These are phyloP conservation scores for Verruconis gallopava DNA, from an alignment of 2,329 filamentous ascomycete species.

Conservation along the genomic window DNA sequence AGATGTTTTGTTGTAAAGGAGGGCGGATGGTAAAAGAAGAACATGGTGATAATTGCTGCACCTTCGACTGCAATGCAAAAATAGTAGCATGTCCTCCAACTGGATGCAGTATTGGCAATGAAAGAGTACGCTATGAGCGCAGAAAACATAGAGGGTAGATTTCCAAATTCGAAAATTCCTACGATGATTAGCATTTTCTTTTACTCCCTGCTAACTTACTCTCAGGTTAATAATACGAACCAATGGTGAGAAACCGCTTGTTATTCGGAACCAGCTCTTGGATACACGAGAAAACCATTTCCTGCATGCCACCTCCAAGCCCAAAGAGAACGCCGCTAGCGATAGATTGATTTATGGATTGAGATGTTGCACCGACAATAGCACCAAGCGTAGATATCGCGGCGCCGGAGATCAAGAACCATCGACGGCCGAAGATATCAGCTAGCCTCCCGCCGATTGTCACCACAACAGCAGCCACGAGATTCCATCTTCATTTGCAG, in stretches of 20 bases:
- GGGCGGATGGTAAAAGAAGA: constrained; percentile 11
- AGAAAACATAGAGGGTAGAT: constrained; percentile 10
- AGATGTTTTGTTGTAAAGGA: constrained; percentile 10
- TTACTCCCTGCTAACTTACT: not conserved
- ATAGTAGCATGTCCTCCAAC: constrained; percentile 11
- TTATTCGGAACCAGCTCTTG: not conserved
- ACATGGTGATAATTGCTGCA: not conserved
- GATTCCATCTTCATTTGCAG: not conserved
- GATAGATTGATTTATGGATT: constrained; percentile 12
- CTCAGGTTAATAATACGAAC: constrained; percentile 12
- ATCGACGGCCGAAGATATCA: constrained; percentile 15
- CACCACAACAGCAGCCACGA: not conserved
- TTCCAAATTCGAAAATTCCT: constrained; percentile 13
- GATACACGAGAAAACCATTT: constrained; percentile 3
- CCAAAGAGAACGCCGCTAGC: constrained; percentile 14
- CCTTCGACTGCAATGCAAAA: constrained; percentile 11
- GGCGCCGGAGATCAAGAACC: constrained; percentile 14
- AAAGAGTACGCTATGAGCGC: constrained; percentile 7
- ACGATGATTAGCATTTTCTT: constrained; percentile 11
- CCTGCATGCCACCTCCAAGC: constrained; percentile 12
- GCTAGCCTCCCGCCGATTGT: constrained; percentile 17
- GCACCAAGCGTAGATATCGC: constrained; percentile 12
- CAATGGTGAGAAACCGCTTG: not conserved
- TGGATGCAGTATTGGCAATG: not conserved
- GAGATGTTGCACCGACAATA: constrained; percentile 14